Conservation (phyloP, 2,329 filamentous ascomycete genomes). For the Juglanconis juglandina region DNA sequence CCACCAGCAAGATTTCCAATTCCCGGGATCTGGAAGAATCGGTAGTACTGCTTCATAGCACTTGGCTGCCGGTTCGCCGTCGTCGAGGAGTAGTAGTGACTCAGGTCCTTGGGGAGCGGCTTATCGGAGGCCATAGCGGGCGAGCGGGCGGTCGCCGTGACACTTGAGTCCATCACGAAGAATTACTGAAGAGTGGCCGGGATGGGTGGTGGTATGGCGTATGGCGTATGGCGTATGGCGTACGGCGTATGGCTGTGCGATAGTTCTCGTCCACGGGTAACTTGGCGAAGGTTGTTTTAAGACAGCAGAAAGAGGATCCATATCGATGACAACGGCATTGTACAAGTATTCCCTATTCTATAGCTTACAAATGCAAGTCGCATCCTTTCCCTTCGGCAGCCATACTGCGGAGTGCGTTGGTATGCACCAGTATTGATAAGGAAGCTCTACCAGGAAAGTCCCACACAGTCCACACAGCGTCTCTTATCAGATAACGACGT, state of each 20-base stretch:
- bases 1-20: constrained; percentile 61
- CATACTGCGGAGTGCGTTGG: not conserved
- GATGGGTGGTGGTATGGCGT: not conserved
- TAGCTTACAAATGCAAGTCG: constrained; percentile 13
- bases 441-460: constrained; percentile 2
- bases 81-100: constrained; percentile 71
- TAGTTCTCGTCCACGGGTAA: not conserved
- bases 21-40: constrained; percentile 69
- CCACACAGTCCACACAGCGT: not conserved
- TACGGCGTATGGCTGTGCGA: not conserved
- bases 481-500: not conserved
- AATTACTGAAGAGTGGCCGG: not conserved
- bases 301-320: not conserved
- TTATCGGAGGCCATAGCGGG: constrained; percentile 24
- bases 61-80: constrained; percentile 64
- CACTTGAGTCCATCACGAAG: constrained; percentile 14
- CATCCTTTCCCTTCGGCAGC: not conserved
- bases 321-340: constrained; percentile 7
- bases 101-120: constrained; percentile 65
- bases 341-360: not conserved
- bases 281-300: not conserved
- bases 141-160: constrained; percentile 7
- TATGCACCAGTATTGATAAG: constrained; percentile 13
- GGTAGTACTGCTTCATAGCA: constrained; percentile 77
- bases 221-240: not conserved